phyloP scores from a whole-genome alignment of 2,329 filamentous ascomycete genomes.

The Proliferodiscus dingleyae region DNA sequence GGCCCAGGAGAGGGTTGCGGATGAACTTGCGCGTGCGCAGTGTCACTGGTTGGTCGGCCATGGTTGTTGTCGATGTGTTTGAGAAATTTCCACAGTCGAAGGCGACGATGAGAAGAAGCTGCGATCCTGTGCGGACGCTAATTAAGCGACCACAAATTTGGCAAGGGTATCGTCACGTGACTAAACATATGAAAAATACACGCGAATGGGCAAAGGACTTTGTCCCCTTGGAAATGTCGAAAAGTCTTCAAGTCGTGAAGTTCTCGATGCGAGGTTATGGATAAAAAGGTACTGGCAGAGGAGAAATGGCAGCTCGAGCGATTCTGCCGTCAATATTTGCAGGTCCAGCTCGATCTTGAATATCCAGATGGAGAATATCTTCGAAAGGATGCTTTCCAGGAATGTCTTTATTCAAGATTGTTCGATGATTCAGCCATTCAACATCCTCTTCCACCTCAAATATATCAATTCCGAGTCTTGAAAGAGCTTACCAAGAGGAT shows the following conservation, averaged over 20 bases:
- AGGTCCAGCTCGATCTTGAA: conserved; percentile 61
- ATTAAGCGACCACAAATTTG: background rate
- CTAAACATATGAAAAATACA: too few relatives aligned
- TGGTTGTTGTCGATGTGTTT: conserved; percentile 39
- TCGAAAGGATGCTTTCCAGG: conserved; percentile 57
- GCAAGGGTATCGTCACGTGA: too few relatives aligned
- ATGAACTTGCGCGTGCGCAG: conserved; percentile 99
- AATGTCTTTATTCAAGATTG: conserved; percentile 58
- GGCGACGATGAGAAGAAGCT: background rate
- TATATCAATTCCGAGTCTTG: conserved; percentile 67
- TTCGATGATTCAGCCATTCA: conserved; percentile 55
- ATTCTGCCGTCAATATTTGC: conserved; percentile 73
- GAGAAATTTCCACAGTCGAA: conserved; percentile 17
- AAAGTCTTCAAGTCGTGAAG: conserved; percentile 12
- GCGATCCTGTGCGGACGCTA: background rate
- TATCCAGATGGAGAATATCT: conserved; percentile 59
- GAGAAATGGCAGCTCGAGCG: conserved; percentile 38
- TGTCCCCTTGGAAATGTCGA: too few relatives aligned
- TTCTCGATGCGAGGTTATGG: conserved; percentile 22
- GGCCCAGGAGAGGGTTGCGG: conserved; percentile 96
- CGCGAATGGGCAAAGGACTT: too few relatives aligned
- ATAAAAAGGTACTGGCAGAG: conserved; percentile 22
- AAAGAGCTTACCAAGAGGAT: conserved; percentile 68
- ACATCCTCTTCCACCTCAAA: conserved; percentile 57
- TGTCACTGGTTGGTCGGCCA: conserved; percentile 79